Percentiles rank a stretch among this genome's conserved stretches.
Conservation (phyloP, 2,329 filamentous ascomycete genomes). For the Hyphodiscus sp. region DNA sequence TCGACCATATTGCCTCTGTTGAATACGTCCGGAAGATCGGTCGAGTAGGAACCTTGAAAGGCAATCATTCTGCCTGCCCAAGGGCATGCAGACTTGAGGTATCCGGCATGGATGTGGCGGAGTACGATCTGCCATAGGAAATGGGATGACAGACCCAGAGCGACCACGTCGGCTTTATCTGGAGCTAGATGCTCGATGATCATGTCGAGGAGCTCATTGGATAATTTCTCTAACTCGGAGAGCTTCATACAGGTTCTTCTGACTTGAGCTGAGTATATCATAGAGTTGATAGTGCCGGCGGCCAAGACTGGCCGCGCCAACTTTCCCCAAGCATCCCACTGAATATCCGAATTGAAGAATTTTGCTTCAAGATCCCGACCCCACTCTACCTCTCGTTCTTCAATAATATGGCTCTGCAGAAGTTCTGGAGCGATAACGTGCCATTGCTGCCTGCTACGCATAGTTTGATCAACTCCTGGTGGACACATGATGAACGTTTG, state of each 20-base stretch:
- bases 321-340: not conserved
- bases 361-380: not conserved
- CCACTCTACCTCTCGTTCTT: not conserved
- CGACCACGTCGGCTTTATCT: not conserved
- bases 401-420: not conserved
- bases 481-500: conserved; percentile 1
- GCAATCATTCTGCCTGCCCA: conserved; percentile 3
- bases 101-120: not conserved
- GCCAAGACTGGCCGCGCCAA: not conserved
- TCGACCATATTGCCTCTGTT: not conserved
- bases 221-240: not conserved
- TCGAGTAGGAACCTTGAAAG: conserved; percentile 6
- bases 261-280: not conserved
- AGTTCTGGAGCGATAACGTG: conserved; percentile 1
- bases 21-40: not conserved
- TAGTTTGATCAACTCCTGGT: conserved; percentile 4
- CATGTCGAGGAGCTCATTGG: conserved; percentile 8
- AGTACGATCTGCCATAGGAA: not conserved
- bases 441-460: not conserved
- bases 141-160: not conserved
- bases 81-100: not conserved
- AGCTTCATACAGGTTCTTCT: not conserved
- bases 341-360: not conserved
- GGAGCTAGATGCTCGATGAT: not conserved
- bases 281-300: not conserved